Conservation (phyloP, 306 rosid genomes). For the Dryas drummondii region DNA sequence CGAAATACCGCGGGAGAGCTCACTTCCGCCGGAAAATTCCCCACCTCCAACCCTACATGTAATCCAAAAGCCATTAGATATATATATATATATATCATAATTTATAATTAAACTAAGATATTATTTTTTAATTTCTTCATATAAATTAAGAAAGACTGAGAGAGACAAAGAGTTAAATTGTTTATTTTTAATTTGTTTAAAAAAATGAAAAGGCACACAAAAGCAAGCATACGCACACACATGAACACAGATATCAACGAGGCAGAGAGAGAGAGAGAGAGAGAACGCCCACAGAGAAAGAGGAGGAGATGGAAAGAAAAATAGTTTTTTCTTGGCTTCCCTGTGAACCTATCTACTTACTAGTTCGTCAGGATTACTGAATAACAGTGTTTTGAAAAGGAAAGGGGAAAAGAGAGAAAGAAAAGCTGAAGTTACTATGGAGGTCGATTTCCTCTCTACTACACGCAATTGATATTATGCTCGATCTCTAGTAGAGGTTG, state of each 20-base stretch:
- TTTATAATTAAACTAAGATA: not conserved
- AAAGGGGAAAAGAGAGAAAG: conserved; percentile 22
- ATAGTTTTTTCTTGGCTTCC: conserved; percentile 37
- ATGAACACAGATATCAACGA: conserved; percentile 34
- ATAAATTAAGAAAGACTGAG: not conserved
- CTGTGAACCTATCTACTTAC: not conserved
- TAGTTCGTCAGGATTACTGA: conserved; percentile 46
- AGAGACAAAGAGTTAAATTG: not conserved
- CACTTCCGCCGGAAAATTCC: conserved; percentile 66
- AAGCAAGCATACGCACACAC: conserved; percentile 7
- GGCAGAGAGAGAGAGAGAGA: conserved; percentile 28
- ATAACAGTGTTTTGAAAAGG: conserved; percentile 51
- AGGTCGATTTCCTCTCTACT: conserved; percentile 23
- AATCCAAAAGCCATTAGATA: not conserved
- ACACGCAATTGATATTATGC: conserved; percentile 62
- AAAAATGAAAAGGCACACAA: not conserved
- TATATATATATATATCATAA: not conserved
- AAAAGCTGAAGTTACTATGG: conserved; percentile 30
- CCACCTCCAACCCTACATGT: conserved; percentile 61
- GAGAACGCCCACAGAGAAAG: not conserved
- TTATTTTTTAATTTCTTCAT: not conserved
- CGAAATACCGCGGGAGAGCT: conserved; percentile 67
- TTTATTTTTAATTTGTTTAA: not conserved
- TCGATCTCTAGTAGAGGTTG: not conserved
- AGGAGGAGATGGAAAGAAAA: conserved; percentile 22